Evolutionary conservation across 1,284 basidiomycete genomes (phyloP), one percentile per base, ranked within the genome.

Genomic region (Ustilago crameri): DNA sequence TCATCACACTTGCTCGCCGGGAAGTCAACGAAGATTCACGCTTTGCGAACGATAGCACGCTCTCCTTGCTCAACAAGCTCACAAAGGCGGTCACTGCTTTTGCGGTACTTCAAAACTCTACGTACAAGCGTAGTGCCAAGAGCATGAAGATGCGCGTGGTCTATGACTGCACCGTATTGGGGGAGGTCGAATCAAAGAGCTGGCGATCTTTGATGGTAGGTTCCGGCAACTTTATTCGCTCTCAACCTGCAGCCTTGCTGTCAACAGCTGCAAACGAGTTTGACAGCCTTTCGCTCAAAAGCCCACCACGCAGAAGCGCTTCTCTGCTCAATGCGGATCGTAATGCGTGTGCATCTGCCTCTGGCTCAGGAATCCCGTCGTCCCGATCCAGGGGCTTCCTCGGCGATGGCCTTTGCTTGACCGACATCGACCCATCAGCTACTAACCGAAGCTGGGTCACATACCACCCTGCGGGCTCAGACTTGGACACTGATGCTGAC

Each of bases 1-100:
- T 87, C 72, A 86, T 87, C 71, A 81, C 83, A 1, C 82, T 87
- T 35, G 84, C 86, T 2, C 75, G 84, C 3, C 74, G 78, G n/a
- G 86, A 87, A 74, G 57, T 86, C 27, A 83, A 84, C 47, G 51
- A 65, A 22, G 74, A 77, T 40, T 30, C 50, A 17, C 63, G 80
- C 23, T 85, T 84, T 57, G 74, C 81, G 24, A 79, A 78, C 24
- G 74, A 82, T 15, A 82, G 74, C 43, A 52, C 64, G 17, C 18
- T 75, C 55, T 62, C 58, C 17, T 44, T 69, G 10, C 53, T 80
- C 38, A 68, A 66, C 44, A 61, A 67, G 9, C 76, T 87, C 50
- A 87, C 86, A 1, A 86, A 85, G 64, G 85, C 86, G 3, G 68
- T 87, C 56, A 87, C 86, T 1, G 86, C 86, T 0, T 87, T 86